Evolutionary conservation across 805 yeast genomes (phyloP).

Genomic region (Teunomyces tritomae): DNA sequence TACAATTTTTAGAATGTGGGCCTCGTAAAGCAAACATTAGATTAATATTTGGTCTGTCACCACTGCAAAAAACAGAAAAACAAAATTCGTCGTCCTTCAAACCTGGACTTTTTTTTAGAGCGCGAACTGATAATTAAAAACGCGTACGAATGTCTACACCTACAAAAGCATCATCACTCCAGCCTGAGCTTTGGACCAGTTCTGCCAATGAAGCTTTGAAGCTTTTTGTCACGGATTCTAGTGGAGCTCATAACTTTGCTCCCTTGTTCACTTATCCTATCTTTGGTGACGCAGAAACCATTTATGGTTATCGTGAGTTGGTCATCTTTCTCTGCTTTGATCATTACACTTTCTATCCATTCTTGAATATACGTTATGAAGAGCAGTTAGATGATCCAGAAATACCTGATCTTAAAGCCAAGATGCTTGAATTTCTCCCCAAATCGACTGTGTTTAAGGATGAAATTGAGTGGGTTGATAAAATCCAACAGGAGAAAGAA

Average conservation of each 20-base stretch:
- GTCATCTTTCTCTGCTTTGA: conserved; percentile 69
- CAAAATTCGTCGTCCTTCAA: too few relatives aligned
- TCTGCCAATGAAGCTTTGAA: conserved; percentile 68
- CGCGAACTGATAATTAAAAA: neutral
- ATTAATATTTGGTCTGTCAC: too few relatives aligned
- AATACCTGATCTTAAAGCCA: conserved; percentile 57
- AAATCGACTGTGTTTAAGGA: conserved; percentile 56
- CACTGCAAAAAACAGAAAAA: too few relatives aligned
- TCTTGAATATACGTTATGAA: conserved; percentile 56
- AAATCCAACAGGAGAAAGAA: conserved; percentile 47
- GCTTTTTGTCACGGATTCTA: conserved; percentile 53
- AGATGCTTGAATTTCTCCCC: conserved; percentile 60
- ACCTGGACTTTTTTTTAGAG: neutral
- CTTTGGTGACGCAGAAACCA: conserved; percentile 86
- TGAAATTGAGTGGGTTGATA: conserved; percentile 66
- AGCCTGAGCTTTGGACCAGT: conserved; percentile 72
- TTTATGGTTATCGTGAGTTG: conserved; percentile 78
- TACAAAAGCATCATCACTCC: conserved; percentile 21
- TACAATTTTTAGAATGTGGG: too few relatives aligned
- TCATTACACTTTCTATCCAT: conserved; percentile 69
- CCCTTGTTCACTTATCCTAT: conserved; percentile 91
- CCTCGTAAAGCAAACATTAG: neutral
- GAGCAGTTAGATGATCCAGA: conserved; percentile 53
- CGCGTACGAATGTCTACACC: conserved; percentile 1
- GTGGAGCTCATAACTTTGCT: conserved; percentile 56